Evolutionary conservation across 257 asterid genomes (phyloP).

Genomic region (Scutellaria barbata): DNA sequence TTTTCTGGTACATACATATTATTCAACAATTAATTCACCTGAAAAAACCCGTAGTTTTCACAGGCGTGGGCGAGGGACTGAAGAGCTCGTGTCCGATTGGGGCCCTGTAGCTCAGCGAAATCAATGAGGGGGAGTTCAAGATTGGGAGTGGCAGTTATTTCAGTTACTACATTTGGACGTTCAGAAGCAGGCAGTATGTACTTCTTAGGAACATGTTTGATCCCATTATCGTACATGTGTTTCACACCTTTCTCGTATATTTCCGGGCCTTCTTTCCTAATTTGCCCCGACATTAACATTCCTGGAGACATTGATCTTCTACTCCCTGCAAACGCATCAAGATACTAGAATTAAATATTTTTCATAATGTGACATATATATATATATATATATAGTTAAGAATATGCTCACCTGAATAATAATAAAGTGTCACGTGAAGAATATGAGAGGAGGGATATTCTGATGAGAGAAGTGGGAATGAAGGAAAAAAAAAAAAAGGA

Average conservation of each 20-base stretch:
- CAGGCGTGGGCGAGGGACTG: conserved; percentile 68
- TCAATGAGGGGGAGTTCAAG: conserved; percentile 75
- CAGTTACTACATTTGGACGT: conserved; percentile 51
- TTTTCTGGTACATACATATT: neutral
- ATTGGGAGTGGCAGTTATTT: conserved; percentile 4
- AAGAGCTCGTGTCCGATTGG: conserved; percentile 58
- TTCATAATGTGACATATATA: neutral
- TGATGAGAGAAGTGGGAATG: conserved; percentile 38
- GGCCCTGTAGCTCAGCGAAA: conserved; percentile 66
- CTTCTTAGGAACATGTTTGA: conserved; percentile 63
- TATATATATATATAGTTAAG: neutral
- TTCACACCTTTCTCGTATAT: conserved; percentile 74
- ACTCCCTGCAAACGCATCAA: neutral
- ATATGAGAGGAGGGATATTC: neutral
- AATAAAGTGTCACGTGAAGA: conserved; percentile 31
- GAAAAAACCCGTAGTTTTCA: conserved; percentile 79
- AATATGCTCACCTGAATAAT: neutral
- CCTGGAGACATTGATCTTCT: conserved; percentile 63
- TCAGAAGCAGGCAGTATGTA: conserved; percentile 73
- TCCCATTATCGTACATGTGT: conserved; percentile 67
- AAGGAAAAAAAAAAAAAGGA: conserved; percentile 30
- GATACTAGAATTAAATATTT: too few relatives aligned
- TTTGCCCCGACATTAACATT: conserved; percentile 38
- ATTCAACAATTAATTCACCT: conserved; percentile 43
- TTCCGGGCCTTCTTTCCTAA: conserved; percentile 40